Base-by-base conservation (phyloP, 352 stramenopile genomes). In the Globisporangium apiculatum region DNA sequence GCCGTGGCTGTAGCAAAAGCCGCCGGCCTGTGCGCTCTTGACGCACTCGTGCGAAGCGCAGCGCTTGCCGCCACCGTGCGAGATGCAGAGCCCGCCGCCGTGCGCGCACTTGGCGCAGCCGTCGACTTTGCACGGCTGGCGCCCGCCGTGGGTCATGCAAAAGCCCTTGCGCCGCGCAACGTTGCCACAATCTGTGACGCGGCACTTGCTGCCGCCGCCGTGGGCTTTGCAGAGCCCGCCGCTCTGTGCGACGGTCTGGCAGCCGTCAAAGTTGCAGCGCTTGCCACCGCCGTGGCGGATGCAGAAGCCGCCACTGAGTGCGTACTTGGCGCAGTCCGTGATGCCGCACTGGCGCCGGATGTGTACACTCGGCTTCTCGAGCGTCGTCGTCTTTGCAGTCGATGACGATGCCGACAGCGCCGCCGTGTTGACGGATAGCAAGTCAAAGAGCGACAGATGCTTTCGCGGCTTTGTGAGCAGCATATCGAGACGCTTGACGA, bases 201-300 rank as follows among this genome's bases (percentile, higher is more conserved):
- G 79, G 74, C 86, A 95, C 55, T 87, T 88, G 64, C 83, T 92
- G 42, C 86, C 86, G 35, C 86, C 86, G 38, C 86, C 86, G 46
- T 95, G 86, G 12, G 81, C 79, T 60, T 90, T 94, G 72, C 86
- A 95, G 5, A 81, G 69, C 3, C 86, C 86, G 3, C 86, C 83
- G 58, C 82, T 89, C 55, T 94, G 79, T 8, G 85, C 83, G 8
- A 89, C 81, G 0, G 85, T 94, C 40, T 71, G 63, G 50, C 83
- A 93, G 35, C 72, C 62, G 1, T 73, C 64, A 11, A 67, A 62
- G 49, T 65, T 83, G 65, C 83, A 93, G 5, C 76, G 80, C 58
- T 93, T 93, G 53, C 83, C 81, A 6, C 83, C 83, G 14, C 83
- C 83, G 53, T 93, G 81, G 12, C 73, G 68, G 43, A 87, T 87